Conservation (phyloP, 768 basidiomycete genomes). For the Suillus variegatus region DNA sequence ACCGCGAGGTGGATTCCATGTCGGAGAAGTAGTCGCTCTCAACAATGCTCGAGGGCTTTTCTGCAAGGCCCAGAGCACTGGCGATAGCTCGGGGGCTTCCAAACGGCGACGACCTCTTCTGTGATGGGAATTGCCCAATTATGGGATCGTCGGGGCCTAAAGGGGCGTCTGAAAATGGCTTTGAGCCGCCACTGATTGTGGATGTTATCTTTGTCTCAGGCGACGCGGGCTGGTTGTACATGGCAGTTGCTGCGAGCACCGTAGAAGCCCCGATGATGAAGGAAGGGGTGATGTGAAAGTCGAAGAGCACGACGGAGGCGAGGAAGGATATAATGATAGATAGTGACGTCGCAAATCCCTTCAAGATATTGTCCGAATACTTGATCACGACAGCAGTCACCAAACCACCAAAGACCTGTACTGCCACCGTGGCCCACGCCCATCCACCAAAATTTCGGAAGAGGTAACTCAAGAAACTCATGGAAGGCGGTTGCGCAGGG, state of each 20-base stretch:
- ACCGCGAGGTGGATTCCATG: conserved; percentile 44
- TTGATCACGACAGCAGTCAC: conserved; percentile 96
- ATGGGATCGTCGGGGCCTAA: conserved; percentile 55
- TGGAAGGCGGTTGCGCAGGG: conserved; percentile 41
- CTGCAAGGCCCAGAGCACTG: conserved; percentile 46
- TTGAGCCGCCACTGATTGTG: conserved; percentile 27
- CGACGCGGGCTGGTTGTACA: conserved; percentile 81
- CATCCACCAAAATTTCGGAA: conserved; percentile 89
- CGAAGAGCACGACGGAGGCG: conserved; percentile 88
- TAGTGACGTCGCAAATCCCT: conserved; percentile 96
- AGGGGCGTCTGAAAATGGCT: conserved; percentile 45
- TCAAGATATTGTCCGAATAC: conserved; percentile 92
- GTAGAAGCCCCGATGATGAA: conserved; percentile 86
- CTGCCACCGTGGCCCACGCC: conserved; percentile 93
- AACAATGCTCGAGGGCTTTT: conserved; percentile 24
- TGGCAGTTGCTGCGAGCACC: conserved; percentile 87
- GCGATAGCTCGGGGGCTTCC: conserved; percentile 52
- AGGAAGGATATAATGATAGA: conserved; percentile 95
- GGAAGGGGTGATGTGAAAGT: conserved; percentile 82
- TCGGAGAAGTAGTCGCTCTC: conserved; percentile 39
- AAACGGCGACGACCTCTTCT: conserved; percentile 49
- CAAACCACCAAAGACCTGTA: conserved; percentile 91
- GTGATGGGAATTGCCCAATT: conserved; percentile 53
- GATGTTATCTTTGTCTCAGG: conserved; percentile 37
- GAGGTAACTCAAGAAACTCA: conserved; percentile 54